These are phyloP conservation scores for Phialemoniopsis sp. DNA, from an alignment of 2,329 filamentous ascomycete genomes.

Conservation along the genomic window DNA sequence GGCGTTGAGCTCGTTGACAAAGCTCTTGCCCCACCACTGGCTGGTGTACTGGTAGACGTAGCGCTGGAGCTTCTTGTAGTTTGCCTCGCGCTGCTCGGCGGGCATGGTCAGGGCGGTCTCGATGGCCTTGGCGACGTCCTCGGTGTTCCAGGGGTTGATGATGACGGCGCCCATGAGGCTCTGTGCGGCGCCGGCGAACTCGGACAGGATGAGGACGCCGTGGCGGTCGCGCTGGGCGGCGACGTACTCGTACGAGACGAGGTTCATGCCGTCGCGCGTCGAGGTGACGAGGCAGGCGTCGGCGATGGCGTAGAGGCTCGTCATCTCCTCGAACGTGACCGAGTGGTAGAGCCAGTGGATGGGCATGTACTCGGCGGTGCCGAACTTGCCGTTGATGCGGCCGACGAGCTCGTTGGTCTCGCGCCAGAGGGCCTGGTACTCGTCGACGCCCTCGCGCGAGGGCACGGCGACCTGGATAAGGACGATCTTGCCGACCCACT, in stretches of 20 bases:
- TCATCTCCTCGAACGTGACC: conserved; percentile 89
- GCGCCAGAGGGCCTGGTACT: conserved; percentile 93
- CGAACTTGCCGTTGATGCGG: conserved; percentile 94
- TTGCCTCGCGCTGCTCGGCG: conserved; percentile 77
- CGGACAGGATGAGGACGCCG: conserved; percentile 90
- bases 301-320: conserved; percentile 86
- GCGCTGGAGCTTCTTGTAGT: conserved; percentile 87
- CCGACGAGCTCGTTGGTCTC: conserved; percentile 97
- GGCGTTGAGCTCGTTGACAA: conserved; percentile 69
- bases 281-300: conserved; percentile 91
- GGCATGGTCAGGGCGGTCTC: conserved; percentile 97
- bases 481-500: conserved; percentile 97
- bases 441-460: conserved; percentile 91
- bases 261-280: conserved; percentile 98
- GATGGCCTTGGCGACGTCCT: conserved; percentile 88
- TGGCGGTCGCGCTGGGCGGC: conserved; percentile 87
- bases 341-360: conserved; percentile 99
- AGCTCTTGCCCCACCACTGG: conserved; percentile 90
- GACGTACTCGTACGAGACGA: conserved; percentile 98
- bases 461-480: conserved; percentile 95
- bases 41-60: conserved; percentile 98
- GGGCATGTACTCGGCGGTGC: conserved; percentile 97
- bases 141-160: conserved; percentile 98
- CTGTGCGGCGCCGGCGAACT: conserved; percentile 94
- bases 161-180: conserved; percentile 90